Percentiles rank a stretch among this genome's conserved stretches.
phyloP scores from a whole-genome alignment of 164 flowering plant genomes.

The Stephania cephalantha region DNA sequence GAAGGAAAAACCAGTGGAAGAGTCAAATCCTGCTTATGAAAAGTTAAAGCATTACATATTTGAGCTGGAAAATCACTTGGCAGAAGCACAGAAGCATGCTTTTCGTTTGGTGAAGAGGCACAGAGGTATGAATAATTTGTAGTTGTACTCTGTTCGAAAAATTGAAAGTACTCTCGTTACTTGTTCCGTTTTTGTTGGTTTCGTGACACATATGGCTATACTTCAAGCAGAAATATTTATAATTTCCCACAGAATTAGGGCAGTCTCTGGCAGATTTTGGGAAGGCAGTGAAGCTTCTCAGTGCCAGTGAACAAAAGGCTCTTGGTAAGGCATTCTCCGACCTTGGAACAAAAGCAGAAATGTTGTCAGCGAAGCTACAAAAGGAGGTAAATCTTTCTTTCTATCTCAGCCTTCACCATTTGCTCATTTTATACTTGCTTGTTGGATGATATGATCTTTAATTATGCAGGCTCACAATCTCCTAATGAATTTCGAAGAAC shows the following conservation, averaged over 20 bases:
- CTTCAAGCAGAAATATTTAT: not conserved
- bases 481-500: slow-evolving; percentile 95
- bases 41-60: slow-evolving; percentile 77
- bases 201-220: not conserved
- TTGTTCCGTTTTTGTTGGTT: not conserved
- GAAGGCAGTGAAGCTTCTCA: slow-evolving; percentile 82
- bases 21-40: slow-evolving; percentile 87
- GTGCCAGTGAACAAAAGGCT: slow-evolving; percentile 73
- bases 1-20: slow-evolving; percentile 96
- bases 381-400: slow-evolving; percentile 53
- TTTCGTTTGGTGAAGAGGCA: slow-evolving; percentile 95
- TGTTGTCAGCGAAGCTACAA: slow-evolving; percentile 67
- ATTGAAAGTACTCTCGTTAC: not conserved
- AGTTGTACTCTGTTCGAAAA: not conserved
- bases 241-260: slow-evolving; percentile 59
- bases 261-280: slow-evolving; percentile 90
- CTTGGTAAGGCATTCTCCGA: slow-evolving; percentile 93
- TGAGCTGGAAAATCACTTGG: slow-evolving; percentile 92
- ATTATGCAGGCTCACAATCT: slow-evolving; percentile 68
- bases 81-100: slow-evolving; percentile 98
- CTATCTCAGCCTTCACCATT: not conserved
- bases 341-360: slow-evolving; percentile 78
- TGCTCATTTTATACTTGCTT: not conserved
- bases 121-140: slow-evolving; percentile 50
- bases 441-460: slow-evolving; percentile 5